Evolutionary conservation across 805 yeast species (phyloP), one percentile per base, ranked within the genome.

Genomic region (Metschnikowia vanudenii): DNA sequence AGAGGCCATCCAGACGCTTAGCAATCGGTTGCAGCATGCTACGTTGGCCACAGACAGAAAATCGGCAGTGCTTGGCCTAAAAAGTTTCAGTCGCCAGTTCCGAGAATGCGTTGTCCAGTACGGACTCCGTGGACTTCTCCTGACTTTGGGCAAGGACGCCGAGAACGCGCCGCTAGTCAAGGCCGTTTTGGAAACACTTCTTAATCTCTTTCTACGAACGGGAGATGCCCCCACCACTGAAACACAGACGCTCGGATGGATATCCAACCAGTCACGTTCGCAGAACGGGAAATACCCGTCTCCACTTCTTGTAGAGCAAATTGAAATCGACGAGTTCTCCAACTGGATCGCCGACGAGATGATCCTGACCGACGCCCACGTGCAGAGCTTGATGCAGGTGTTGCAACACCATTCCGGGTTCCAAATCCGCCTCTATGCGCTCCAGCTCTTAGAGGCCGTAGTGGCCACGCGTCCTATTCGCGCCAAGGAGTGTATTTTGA

Each of bases 291-390:
- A 84, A 58, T 86, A 85, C 54, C 88, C 91, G 0, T 82, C 90
- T 2, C 94, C 94, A 2, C 67, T 82, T 16, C 68, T 81, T 22
- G 67, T 78, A 64, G 81, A 76, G 41, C 78, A 78, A 36, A 76
- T 75, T 3, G 66, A 71, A 4, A 79, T 81, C 11, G 98, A 91
- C 61, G 96, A 89, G 58, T 87, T 94, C 54, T 87, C 97, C 0
- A 68, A 91, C 46, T 91, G 97, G 96, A 87, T 94, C 28, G 89
- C 98, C 0, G 99, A 94, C 65, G 97, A 89, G 58, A 71, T 94
- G 56, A 85, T 91, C 1, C 91, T 87, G 49, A 66, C 64, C 40
- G 65, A 57, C 14, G 64, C 58, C 22, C 52, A 62, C 16, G 49
- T 72, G 33, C 47, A 52, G 16, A 52, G 62, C 32, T 50, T 73